phyloP scores from a whole-genome alignment of 2,329 filamentous ascomycete genomes.

The Fusarium guadeloupense region DNA sequence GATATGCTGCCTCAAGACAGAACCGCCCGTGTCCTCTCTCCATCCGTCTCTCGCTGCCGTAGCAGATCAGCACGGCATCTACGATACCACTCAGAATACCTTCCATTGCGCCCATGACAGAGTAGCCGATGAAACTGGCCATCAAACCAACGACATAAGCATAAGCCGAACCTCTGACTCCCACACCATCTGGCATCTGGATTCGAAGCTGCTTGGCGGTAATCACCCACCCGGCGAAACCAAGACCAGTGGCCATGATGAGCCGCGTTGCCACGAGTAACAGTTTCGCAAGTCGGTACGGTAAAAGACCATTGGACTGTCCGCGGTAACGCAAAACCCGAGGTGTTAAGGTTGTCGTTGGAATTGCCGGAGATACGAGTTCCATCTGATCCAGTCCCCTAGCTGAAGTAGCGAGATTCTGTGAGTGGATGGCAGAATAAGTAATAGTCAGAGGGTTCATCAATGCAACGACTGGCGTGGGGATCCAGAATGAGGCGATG shows the following conservation, averaged over 20 bases:
- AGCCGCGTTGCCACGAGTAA: slow-evolving; percentile 90
- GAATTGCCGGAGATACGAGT: slow-evolving; percentile 76
- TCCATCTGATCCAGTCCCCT: slow-evolving; percentile 83
- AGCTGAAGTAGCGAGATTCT: slow-evolving; percentile 80
- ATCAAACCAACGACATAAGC: slow-evolving; percentile 94
- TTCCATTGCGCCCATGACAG: slow-evolving; percentile 89
- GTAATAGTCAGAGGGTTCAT: slow-evolving; percentile 93
- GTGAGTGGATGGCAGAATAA: slow-evolving; percentile 92
- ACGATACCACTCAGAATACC: slow-evolving; percentile 87
- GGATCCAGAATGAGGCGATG: slow-evolving; percentile 81
- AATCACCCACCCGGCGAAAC: slow-evolving; percentile 96
- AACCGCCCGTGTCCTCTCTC: slow-evolving; percentile 76
- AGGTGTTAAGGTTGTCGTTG: slow-evolving; percentile 76
- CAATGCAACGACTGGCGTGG: slow-evolving; percentile 83
- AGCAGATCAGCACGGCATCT: slow-evolving; percentile 90
- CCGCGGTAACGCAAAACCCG: slow-evolving; percentile 57
- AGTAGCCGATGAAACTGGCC: slow-evolving; percentile 94
- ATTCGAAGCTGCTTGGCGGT: slow-evolving; percentile 83
- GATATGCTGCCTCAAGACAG: slow-evolving; percentile 88
- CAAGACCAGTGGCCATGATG: slow-evolving; percentile 88
- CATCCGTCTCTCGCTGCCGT: slow-evolving; percentile 85
- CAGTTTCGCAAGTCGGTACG: slow-evolving; percentile 91
- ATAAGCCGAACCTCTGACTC: slow-evolving; percentile 83
- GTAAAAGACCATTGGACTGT: slow-evolving; percentile 69
- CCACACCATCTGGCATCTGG: slow-evolving; percentile 60